Percentiles rank a stretch among this genome's conserved stretches.
Evolutionary conservation across 1,139 yeast genomes (phyloP).

Genomic region (Saccharomyces hybrid): DNA sequence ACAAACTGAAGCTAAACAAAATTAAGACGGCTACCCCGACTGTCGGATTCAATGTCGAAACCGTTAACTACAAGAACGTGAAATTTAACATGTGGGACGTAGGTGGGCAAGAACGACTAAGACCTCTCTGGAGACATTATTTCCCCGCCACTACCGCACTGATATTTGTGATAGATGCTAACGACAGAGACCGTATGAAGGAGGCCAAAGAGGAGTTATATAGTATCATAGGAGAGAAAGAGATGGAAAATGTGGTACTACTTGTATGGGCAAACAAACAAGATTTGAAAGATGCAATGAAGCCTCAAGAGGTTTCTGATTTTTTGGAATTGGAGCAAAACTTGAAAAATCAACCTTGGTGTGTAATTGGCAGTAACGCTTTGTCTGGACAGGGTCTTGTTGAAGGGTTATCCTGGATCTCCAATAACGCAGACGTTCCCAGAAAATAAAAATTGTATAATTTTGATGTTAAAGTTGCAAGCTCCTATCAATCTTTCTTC

Average conservation of each 20-base stretch:
- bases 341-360: slow-evolving; percentile 58
- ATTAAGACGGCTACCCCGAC: slow-evolving; percentile 80
- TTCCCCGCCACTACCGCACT: slow-evolving; percentile 92
- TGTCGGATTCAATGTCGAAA: slow-evolving; percentile 91
- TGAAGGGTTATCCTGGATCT: slow-evolving; percentile 69
- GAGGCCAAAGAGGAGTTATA: slow-evolving; percentile 74
- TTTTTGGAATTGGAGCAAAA: slow-evolving; percentile 44
- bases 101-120: slow-evolving; percentile 87
- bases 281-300: slow-evolving; percentile 57
- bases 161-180: slow-evolving; percentile 82
- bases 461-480: not conserved
- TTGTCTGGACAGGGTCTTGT: slow-evolving; percentile 67
- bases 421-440: slow-evolving; percentile 42
- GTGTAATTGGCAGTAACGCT: slow-evolving; percentile 70
- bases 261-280: slow-evolving; percentile 89
- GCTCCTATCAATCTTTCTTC: not conserved
- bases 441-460: slow-evolving; percentile 20
- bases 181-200: slow-evolving; percentile 61
- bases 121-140: slow-evolving; percentile 93
- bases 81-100: slow-evolving; percentile 96
- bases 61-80: slow-evolving; percentile 79
- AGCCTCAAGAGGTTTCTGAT: slow-evolving; percentile 59
- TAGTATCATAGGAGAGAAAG: slow-evolving; percentile 61
- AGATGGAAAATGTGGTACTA: slow-evolving; percentile 68
- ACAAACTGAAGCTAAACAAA: slow-evolving; percentile 29